These are phyloP conservation scores for Globisporangium spiculum DNA, from an alignment of 352 stramenopile species.

Conservation along the genomic window DNA sequence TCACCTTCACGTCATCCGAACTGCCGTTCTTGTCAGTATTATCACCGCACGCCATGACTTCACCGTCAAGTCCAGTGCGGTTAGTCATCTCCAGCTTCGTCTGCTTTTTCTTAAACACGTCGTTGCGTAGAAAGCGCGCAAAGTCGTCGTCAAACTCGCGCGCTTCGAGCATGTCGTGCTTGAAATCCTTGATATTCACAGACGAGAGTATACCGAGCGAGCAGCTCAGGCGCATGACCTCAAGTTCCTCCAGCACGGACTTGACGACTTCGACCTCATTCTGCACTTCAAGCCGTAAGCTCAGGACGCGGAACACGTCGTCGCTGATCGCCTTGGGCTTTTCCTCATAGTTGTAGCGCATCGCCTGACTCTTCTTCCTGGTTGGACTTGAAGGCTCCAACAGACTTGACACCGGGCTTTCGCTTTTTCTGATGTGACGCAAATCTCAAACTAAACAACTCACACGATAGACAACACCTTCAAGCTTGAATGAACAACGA, in stretches of 20 bases:
- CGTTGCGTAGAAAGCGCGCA: constrained; percentile 45
- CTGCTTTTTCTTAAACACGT: constrained; percentile 33
- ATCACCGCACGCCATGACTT: neutral
- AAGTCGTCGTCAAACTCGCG: constrained; percentile 68
- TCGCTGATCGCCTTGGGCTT: constrained; percentile 12
- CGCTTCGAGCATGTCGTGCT: constrained; percentile 47
- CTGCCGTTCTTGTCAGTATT: neutral
- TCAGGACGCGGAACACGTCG: constrained; percentile 57
- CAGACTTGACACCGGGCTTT: neutral
- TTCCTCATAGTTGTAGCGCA: constrained; percentile 11
- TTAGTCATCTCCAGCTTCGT: neutral
- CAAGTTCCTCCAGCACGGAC: constrained; percentile 58
- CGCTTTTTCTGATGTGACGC: neutral
- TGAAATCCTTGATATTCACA: constrained; percentile 50
- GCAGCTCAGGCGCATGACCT: constrained; percentile 64
- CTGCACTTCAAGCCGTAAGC: constrained; percentile 47
- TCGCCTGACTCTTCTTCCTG: neutral
- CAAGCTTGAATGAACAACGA: no score
- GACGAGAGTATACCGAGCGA: constrained; percentile 46
- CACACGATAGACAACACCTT: neutral
- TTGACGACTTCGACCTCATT: constrained; percentile 74
- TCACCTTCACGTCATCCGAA: constrained; percentile 26
- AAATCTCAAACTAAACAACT: constrained; percentile 5
- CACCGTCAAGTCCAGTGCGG: neutral
- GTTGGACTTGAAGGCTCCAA: neutral